These are phyloP conservation scores for Linderina pennispora DNA, from an alignment of 192 early-diverging fungal genomes.

Conservation along the genomic window DNA sequence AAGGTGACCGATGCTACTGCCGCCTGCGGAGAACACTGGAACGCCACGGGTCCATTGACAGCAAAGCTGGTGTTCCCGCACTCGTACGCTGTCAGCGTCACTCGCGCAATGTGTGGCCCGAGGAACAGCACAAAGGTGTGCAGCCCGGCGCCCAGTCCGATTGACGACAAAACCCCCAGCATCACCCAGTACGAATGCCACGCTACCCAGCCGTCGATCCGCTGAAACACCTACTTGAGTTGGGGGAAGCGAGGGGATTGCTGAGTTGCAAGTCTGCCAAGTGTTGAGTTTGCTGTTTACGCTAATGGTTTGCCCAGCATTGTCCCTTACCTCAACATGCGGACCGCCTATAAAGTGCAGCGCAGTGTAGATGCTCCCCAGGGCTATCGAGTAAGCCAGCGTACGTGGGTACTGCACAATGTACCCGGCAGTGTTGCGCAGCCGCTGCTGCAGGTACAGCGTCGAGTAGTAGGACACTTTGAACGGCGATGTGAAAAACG, in stretches of 20 bases:
- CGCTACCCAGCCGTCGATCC: conserved; percentile 53
- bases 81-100: conserved; percentile 82
- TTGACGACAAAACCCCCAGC: conserved; percentile 82
- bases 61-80: conserved; percentile 70
- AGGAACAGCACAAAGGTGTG: conserved; percentile 95
- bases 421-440: conserved; percentile 13
- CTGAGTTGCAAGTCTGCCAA: not conserved
- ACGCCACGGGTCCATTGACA: conserved; percentile 60
- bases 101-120: conserved; percentile 85
- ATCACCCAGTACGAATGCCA: conserved; percentile 91
- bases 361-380: conserved; percentile 23
- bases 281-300: not conserved
- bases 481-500: conserved; percentile 38
- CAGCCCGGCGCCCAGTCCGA: conserved; percentile 89
- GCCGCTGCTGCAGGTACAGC: conserved; percentile 24
- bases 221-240: conserved; percentile 7
- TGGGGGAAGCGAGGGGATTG: not conserved
- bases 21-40: conserved; percentile 20
- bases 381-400: conserved; percentile 26
- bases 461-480: conserved; percentile 43
- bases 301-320: not conserved
- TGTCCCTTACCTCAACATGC: conserved; percentile 12
- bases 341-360: conserved; percentile 38
- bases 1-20: conserved; percentile 44
- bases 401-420: conserved; percentile 29